These are phyloP conservation scores for Biscogniauxia marginata DNA, from an alignment of 2,329 filamentous ascomycete species.

Conservation along the genomic window DNA sequence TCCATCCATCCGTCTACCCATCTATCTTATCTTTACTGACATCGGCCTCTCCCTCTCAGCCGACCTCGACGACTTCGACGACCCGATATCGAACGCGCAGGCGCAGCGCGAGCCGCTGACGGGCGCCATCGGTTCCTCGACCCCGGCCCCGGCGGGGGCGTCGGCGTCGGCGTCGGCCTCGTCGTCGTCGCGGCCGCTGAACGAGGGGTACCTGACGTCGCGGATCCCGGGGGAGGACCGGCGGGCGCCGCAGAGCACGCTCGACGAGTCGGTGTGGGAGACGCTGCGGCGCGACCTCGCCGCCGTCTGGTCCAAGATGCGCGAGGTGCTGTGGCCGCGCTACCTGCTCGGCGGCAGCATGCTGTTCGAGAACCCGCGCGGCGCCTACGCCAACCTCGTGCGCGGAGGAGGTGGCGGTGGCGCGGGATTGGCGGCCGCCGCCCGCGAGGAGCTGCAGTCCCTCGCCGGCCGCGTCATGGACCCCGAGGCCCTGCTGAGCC, in stretches of 20 bases:
- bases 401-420: no score
- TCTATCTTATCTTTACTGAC: no score
- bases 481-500: conserved; percentile 56
- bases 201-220: conserved; percentile 82
- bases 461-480: conserved; percentile 63
- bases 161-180: no score
- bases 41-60: conserved; percentile 44
- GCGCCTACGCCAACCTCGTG: conserved; percentile 63
- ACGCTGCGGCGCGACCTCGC: conserved; percentile 90
- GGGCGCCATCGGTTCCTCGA: conserved; percentile 74
- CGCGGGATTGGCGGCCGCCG: conserved; percentile 56
- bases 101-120: conserved; percentile 78
- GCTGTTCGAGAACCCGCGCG: conserved; percentile 59
- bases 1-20: no score
- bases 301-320: conserved; percentile 97
- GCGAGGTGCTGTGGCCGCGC: conserved; percentile 92
- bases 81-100: conserved; percentile 65
- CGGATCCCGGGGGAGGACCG: conserved; percentile 92
- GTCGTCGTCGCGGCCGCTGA: conserved; percentile 56
- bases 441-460: conserved; percentile 60
- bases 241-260: conserved; percentile 83
- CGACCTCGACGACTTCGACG: conserved; percentile 89
- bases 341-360: conserved; percentile 78
- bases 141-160: no score
- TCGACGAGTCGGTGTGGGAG: conserved; percentile 96